These are phyloP conservation scores for Asterionellopsis glacialis DNA, from an alignment of 108 stramenopile species.

Conservation along the genomic window DNA sequence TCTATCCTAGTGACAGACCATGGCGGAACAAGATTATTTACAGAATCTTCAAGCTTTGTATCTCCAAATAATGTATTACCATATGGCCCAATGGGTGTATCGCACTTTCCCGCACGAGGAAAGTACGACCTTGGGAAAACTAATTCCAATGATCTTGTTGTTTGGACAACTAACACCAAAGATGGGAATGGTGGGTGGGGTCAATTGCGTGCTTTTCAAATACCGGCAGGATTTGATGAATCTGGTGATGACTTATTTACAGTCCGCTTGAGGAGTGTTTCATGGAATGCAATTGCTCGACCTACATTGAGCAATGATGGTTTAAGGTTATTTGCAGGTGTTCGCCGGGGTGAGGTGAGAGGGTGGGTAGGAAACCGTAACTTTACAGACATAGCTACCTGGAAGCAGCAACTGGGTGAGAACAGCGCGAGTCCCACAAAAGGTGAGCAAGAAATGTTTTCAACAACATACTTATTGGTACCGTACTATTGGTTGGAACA, in stretches of 20 bases:
- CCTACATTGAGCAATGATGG: neutral
- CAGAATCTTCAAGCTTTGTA: neutral
- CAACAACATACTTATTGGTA: no score
- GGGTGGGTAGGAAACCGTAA: neutral
- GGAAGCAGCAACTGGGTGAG: no score
- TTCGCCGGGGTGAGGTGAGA: neutral
- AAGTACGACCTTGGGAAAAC: neutral
- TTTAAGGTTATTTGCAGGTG: neutral
- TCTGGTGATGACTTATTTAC: neutral
- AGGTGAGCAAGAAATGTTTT: no score
- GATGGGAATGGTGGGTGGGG: neutral
- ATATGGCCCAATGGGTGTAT: constrained; percentile 1
- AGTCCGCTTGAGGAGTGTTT: neutral
- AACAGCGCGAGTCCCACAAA: no score
- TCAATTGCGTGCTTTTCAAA: constrained; percentile 5
- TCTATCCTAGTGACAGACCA: neutral
- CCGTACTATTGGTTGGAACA: no score
- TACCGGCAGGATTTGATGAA: neutral
- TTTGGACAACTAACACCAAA: neutral
- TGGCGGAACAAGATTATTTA: neutral
- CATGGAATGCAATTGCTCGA: neutral
- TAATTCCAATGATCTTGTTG: constrained; percentile 2
- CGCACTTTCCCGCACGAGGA: neutral
- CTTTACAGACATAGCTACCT: no score
- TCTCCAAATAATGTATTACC: neutral